Evolutionary conservation across 2,329 filamentous ascomycete genomes (phyloP), one percentile per base, ranked within the genome.

Genomic region (Gnomoniopsis sp.): DNA sequence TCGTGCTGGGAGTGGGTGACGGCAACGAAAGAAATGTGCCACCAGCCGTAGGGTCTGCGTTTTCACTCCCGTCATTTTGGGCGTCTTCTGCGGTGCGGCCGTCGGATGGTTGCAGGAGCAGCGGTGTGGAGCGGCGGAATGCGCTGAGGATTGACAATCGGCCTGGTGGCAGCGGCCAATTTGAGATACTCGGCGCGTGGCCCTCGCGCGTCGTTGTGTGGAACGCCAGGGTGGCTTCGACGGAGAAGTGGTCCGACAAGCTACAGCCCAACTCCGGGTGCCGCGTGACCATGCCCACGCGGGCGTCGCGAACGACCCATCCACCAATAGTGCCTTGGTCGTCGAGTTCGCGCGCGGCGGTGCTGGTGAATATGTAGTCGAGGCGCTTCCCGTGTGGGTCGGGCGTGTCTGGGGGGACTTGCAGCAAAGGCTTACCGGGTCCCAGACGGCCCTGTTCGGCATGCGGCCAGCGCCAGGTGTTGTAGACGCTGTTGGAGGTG

Each of bases 381-480:
- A 98, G 82, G 22, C 95, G 81, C 72, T 96, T 93, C n/a, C 89
- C 93, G 23, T 79, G 80, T 0, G 85, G 85, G 69, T 97, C 93
- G 3, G 79, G 73, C 0, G 84, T 83, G 49, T 88, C 81, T 0
- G 83, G 81, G n/a, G 88, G 78, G 7, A 96, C 79, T 6, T 78
- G 72, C 44, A 86, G 79, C 14, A 73, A 66, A n/a, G 87, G 80
- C 56, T 83, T 80, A 0, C 88, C 88, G 49, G 84, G 83, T 17
- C 82, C 82, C 2, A 96, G 77, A 6, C 80, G 80, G 67, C 88
- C 89, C 71, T 86, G 88, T 66, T 90, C 80, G 17, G 77, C 77
- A 67, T 90, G 85, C 59, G 85, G 80, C 93, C 93, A 98, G 47
- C 93, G 83, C 95, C 95, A 99, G 3, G 93, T 96, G 72, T 98